Conservation (phyloP, 2,329 filamentous ascomycete genomes). For the Cytospora leucostoma region DNA sequence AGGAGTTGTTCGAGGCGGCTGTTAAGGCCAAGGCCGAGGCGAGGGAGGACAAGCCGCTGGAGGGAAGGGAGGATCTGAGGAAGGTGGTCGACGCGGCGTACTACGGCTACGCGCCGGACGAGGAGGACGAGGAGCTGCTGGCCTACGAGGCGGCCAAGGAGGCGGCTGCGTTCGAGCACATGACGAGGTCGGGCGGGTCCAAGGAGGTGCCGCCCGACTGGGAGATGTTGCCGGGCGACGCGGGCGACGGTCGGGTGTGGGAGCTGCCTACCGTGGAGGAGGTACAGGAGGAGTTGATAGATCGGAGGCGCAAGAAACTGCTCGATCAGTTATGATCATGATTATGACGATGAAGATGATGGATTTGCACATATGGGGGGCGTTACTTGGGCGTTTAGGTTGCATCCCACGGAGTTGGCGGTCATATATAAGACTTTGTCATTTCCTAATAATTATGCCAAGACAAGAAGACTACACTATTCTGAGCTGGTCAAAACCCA, state of each 20-base stretch:
- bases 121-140: constrained; percentile 82
- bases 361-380: neutral
- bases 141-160: constrained; percentile 84
- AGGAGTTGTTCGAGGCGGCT: constrained; percentile 89
- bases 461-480: constrained; percentile 1
- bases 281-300: constrained; percentile 91
- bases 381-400: neutral
- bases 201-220: constrained; percentile 65
- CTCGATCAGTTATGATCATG: constrained; percentile 70
- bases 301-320: constrained; percentile 78
- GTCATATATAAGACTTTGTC: constrained; percentile 2
- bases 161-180: constrained; percentile 71
- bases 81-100: constrained; percentile 89
- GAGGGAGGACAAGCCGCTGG: constrained; percentile 58
- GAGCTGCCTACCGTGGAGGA: constrained; percentile 82
- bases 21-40: constrained; percentile 53
- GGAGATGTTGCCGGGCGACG: constrained; percentile 85
- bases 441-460: constrained; percentile 14
- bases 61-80: constrained; percentile 68
- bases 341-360: neutral
- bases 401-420: constrained; percentile 25
- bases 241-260: constrained; percentile 81
- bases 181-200: constrained; percentile 55
- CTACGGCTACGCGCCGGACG: constrained; percentile 90
- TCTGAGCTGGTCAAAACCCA: neutral